Evolutionary conservation across 768 basidiomycete species (phyloP), one percentile per base, ranked within the genome.

Genomic region (Obba rivulosa): DNA sequence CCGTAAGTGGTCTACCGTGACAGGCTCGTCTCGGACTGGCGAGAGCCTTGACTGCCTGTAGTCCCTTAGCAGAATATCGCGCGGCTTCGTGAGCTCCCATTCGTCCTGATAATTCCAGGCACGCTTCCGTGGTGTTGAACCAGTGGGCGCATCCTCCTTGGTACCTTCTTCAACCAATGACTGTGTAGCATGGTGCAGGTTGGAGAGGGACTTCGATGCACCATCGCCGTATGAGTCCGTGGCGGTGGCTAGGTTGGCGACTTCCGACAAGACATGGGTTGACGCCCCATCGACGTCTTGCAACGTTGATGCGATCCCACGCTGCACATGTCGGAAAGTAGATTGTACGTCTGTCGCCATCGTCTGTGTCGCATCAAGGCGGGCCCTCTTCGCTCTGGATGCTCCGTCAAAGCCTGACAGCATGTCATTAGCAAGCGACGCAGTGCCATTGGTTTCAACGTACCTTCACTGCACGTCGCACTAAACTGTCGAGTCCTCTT

Each of bases 91-190:
- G 49, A 87, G 66, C 36, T 80, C 75, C 87, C 90, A 92, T 43
- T 79, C 66, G 53, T 86, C 84, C 5, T 73, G 71, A 51, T 83
- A 83, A 51, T 83, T 70, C 81, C 85, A 86, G 24, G 66, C 64
- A 25, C 86, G 81, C 70, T 88, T 91, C 40, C 78, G 79, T 31
- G 91, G 91, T 3, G 90, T 92, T 46, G 68, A 67, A 4, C 90
- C 90, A 13, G 83, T 87, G 1, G 85, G 67, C 18, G 67, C 60
- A 57, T 92, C 90, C 46, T 80, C 79, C 48, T 69, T 75, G 8
- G 76, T 70, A 8, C 82, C 87, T 47, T 81, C 71, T 23, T 80
- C 76, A 7, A 73, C 61, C 18, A 91, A 66, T 13, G 70, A 65
- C 24, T 74, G 69, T 2, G 75, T 76, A 1, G 76, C 75, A 18